A percentile compares a stretch with the other conserved stretches of the same genome.
These are phyloP conservation scores for Silene coronaria DNA, from an alignment of 179 eudicot genomes.

Conservation along the genomic window DNA sequence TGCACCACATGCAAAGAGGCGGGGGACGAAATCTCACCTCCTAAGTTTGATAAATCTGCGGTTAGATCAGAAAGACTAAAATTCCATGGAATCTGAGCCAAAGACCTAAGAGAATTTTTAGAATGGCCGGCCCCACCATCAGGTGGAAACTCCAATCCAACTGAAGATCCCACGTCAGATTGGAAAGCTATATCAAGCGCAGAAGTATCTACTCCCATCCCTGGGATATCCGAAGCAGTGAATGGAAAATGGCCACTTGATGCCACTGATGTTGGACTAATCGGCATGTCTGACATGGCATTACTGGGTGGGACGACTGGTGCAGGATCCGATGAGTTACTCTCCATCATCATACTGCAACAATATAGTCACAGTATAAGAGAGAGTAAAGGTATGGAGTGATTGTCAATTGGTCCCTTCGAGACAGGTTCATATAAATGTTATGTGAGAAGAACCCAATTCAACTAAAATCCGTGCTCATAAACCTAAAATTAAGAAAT, in stretches of 20 bases:
- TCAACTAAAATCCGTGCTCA: too few species aligned
- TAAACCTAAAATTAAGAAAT: too few species aligned
- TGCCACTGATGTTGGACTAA: conserved; percentile 91
- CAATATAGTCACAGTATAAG: conserved; percentile 12
- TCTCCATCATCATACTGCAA: conserved; percentile 62
- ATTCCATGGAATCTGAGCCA: conserved; percentile 92
- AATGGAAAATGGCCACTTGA: conserved; percentile 93
- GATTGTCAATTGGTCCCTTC: neutral
- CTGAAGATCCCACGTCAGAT: conserved; percentile 80
- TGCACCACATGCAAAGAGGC: neutral
- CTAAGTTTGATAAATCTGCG: conserved; percentile 90
- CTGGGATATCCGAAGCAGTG: conserved; percentile 72
- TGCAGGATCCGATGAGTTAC: conserved; percentile 46
- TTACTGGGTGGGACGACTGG: conserved; percentile 58
- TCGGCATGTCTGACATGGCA: conserved; percentile 74
- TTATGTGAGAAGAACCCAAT: too few species aligned
- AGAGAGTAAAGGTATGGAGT: neutral
- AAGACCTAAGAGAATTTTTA: conserved; percentile 69
- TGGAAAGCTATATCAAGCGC: conserved; percentile 81
- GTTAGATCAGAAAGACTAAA: conserved; percentile 95
- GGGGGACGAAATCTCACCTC: conserved; percentile 45
- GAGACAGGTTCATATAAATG: too few species aligned
- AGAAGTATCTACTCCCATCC: conserved; percentile 87
- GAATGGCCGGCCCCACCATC: conserved; percentile 72
- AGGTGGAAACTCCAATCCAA: conserved; percentile 72